Conservation (phyloP, 2,329 filamentous ascomycete species). For the Didymella glomerata region DNA sequence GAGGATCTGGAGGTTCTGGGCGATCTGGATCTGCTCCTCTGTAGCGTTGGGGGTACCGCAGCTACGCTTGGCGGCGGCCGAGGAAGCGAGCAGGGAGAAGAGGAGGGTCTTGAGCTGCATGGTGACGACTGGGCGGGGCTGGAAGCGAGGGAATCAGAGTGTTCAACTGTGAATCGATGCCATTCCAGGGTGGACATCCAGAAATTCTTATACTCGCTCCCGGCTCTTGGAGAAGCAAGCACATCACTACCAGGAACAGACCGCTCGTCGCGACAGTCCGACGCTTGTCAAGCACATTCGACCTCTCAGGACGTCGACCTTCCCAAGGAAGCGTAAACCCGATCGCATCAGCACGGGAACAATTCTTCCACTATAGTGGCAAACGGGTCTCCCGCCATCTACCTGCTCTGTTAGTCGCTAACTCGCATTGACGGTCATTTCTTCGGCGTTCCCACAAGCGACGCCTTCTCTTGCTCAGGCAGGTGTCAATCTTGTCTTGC, state of each 20-base stretch:
- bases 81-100: slow-evolving; percentile 21
- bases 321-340: slow-evolving; percentile 19
- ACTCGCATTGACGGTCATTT: slow-evolving; percentile 9
- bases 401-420: slow-evolving; percentile 17
- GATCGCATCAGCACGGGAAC: slow-evolving; percentile 3
- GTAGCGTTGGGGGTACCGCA: slow-evolving; percentile 29
- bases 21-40: slow-evolving; percentile 23
- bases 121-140: slow-evolving; percentile 6
- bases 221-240: neutral
- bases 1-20: slow-evolving; percentile 25
- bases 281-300: slow-evolving; percentile 2
- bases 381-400: slow-evolving; percentile 4
- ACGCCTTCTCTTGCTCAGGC: slow-evolving; percentile 20
- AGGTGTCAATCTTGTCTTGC: slow-evolving; percentile 13
- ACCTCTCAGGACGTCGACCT: slow-evolving; percentile 4
- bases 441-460: neutral
- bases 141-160: slow-evolving; percentile 14
- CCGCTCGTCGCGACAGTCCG: slow-evolving; percentile 7
- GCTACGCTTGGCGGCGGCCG: slow-evolving; percentile 20
- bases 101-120: slow-evolving; percentile 25
- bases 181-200: slow-evolving; percentile 3
- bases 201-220: slow-evolving; percentile 14
- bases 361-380: slow-evolving; percentile 4
- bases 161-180: slow-evolving; percentile 23
- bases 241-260: slow-evolving; percentile 1